A percentile compares a stretch with the other conserved stretches of the same genome.
Conservation (phyloP, 306 rosid species). For the Acacia confusa region DNA sequence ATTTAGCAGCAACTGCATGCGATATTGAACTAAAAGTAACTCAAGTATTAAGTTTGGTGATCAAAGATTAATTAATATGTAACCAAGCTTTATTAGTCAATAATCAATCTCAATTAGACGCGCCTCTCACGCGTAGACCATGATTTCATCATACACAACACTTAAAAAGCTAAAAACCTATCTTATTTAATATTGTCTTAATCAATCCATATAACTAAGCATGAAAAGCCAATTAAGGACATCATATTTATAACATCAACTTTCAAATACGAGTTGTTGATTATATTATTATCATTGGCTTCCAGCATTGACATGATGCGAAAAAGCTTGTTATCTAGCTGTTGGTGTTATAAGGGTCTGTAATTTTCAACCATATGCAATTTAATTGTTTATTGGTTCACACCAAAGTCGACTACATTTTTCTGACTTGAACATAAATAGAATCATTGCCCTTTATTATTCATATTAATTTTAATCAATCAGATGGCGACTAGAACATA, state of each 20-base stretch:
- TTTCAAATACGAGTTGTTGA: slow-evolving; percentile 28
- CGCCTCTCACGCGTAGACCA: slow-evolving; percentile 40
- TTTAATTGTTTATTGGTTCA: neutral
- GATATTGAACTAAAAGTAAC: neutral
- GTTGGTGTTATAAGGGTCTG: neutral
- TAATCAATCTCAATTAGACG: slow-evolving; percentile 25
- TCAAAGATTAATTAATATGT: neutral
- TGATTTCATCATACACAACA: slow-evolving; percentile 29
- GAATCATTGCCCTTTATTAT: slow-evolving; percentile 5
- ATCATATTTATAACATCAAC: neutral
- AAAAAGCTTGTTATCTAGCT: slow-evolving; percentile 18
- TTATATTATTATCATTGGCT: slow-evolving; percentile 18
- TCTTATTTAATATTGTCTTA: slow-evolving; percentile 31
- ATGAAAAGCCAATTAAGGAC: slow-evolving; percentile 30
- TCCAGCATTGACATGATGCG: slow-evolving; percentile 37
- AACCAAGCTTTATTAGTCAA: neutral
- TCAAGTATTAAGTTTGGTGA: slow-evolving; percentile 17
- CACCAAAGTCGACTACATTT: neutral
- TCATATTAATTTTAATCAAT: slow-evolving; percentile 14
- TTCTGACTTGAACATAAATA: neutral
- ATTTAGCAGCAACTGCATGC: neutral
- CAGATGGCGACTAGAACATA: slow-evolving; percentile 5
- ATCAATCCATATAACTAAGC: slow-evolving; percentile 40
- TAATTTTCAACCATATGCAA: neutral
- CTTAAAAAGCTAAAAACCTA: neutral